These are phyloP conservation scores for Suillus americanus DNA, from an alignment of 768 basidiomycete genomes.

Conservation along the genomic window DNA sequence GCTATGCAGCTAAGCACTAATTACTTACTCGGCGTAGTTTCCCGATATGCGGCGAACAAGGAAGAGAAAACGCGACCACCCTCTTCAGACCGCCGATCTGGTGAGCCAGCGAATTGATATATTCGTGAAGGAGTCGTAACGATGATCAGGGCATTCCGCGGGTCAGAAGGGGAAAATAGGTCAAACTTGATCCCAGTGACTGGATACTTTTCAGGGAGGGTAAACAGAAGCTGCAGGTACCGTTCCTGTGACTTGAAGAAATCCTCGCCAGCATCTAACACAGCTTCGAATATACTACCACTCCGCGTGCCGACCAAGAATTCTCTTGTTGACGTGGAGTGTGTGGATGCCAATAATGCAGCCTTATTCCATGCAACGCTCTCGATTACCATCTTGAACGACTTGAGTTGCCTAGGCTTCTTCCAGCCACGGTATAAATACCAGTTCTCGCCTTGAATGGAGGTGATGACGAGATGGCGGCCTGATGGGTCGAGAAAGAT, in stretches of 20 bases:
- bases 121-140: constrained; percentile 85
- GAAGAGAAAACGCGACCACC: constrained; percentile 71
- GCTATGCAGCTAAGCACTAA: constrained; percentile 1
- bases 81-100: constrained; percentile 72
- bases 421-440: constrained; percentile 82
- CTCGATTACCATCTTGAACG: constrained; percentile 85
- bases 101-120: constrained; percentile 81
- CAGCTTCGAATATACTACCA: constrained; percentile 85
- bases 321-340: constrained; percentile 77
- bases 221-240: constrained; percentile 70
- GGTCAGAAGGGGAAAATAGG: constrained; percentile 64
- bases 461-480: constrained; percentile 84
- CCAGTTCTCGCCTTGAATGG: constrained; percentile 89
- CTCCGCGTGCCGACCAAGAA: constrained; percentile 84
- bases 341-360: constrained; percentile 58
- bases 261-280: constrained; percentile 88
- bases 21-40: constrained; percentile 75
- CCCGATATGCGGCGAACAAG: constrained; percentile 73
- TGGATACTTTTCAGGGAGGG: constrained; percentile 76
- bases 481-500: constrained; percentile 94
- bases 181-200: constrained; percentile 87
- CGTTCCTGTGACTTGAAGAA: constrained; percentile 89
- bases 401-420: constrained; percentile 77
- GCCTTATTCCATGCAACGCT: constrained; percentile 89
- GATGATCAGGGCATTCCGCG: constrained; percentile 66